Percentiles rank a stretch among this genome's conserved stretches.
Evolutionary conservation across 768 basidiomycete genomes (phyloP).

Genomic region (Dictyophora rubrovolvata): DNA sequence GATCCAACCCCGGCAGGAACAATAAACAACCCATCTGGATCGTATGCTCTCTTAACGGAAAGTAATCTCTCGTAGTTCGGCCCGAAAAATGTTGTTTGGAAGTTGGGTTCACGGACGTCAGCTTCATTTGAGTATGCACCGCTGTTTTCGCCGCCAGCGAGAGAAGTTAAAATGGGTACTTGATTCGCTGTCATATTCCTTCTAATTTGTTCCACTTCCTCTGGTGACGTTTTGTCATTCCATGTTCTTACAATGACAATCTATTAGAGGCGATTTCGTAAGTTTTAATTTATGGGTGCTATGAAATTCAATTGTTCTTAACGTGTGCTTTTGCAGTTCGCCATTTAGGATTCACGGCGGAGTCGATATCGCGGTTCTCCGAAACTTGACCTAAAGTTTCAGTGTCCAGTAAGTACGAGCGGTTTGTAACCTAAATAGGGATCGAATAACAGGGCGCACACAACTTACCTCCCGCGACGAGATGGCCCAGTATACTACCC

Average conservation of each 20-base stretch:
- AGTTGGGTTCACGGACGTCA: slow-evolving; percentile 22
- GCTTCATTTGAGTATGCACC: slow-evolving; percentile 28
- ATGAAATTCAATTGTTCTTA: not conserved
- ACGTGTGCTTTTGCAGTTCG: slow-evolving; percentile 29
- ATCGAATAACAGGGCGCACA: not conserved
- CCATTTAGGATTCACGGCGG: slow-evolving; percentile 28
- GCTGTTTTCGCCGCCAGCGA: slow-evolving; percentile 8
- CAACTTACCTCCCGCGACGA: slow-evolving; percentile 10
- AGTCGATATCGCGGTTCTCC: slow-evolving; percentile 23
- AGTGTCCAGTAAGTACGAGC: not conserved
- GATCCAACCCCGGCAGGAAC: slow-evolving; percentile 23
- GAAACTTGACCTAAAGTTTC: slow-evolving; percentile 21
- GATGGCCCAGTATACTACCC: slow-evolving; percentile 5
- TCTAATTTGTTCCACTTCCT: slow-evolving; percentile 12
- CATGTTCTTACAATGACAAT: not conserved
- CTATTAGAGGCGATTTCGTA: not conserved
- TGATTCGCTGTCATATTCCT: not conserved
- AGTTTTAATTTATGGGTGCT: not conserved
- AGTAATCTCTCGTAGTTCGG: slow-evolving; percentile 23
- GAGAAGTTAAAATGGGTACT: not conserved
- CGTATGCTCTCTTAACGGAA: slow-evolving; percentile 23
- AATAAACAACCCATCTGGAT: slow-evolving; percentile 25
- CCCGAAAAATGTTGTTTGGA: slow-evolving; percentile 27
- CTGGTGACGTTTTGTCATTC: not conserved
- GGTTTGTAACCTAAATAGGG: too few species aligned